A percentile compares a stretch with the other conserved stretches of the same genome.
Evolutionary conservation across 2,329 filamentous ascomycete genomes (phyloP).

Genomic region (Neobulgaria alba): DNA sequence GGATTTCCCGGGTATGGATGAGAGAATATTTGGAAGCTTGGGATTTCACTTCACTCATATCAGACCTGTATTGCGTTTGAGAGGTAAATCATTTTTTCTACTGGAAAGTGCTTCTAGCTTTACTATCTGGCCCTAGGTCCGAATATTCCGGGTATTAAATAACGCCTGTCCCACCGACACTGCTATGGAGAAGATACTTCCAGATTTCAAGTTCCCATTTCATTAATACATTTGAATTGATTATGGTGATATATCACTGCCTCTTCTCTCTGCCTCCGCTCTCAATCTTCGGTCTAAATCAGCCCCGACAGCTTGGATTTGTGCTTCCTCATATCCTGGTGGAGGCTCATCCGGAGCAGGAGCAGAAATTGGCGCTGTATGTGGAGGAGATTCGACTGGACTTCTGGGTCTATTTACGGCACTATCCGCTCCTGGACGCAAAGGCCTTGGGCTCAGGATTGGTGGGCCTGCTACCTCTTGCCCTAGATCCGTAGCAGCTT

Average conservation of each 20-base stretch:
- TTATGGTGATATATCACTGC: background rate
- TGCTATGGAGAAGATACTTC: too few species aligned
- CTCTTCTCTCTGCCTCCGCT: conserved; percentile 54
- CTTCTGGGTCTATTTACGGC: conserved; percentile 11
- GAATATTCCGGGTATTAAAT: too few species aligned
- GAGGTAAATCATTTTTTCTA: too few species aligned
- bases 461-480: conserved; percentile 14
- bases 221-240: too few species aligned
- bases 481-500: conserved; percentile 38
- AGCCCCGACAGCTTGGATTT: conserved; percentile 56
- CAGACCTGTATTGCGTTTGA: too few species aligned
- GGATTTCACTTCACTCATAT: too few species aligned
- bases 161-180: too few species aligned
- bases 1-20: too few species aligned
- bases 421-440: conserved; percentile 16
- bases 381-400: conserved; percentile 5
- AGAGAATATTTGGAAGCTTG: too few species aligned
- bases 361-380: conserved; percentile 7
- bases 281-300: conserved; percentile 61
- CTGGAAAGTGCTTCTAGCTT: too few species aligned
- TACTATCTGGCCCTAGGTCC: too few species aligned
- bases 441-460: conserved; percentile 18
- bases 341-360: conserved; percentile 64
- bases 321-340: conserved; percentile 85
- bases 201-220: too few species aligned